These are phyloP conservation scores for Picochlorum sp. DNA, from an alignment of 139 green algal genomes.

Conservation along the genomic window DNA sequence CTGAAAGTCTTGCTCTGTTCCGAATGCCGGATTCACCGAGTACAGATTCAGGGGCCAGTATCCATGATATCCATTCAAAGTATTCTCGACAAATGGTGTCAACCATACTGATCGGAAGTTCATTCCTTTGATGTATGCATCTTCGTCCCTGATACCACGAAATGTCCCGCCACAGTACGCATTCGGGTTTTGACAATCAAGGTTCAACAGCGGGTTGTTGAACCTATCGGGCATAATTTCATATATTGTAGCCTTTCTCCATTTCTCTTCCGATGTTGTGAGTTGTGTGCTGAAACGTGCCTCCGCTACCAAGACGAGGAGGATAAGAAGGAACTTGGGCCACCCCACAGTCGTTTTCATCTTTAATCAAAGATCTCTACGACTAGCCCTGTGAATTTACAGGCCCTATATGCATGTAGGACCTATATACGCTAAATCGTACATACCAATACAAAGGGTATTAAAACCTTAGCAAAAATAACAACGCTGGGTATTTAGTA, in stretches of 20 bases:
- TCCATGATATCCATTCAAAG: conserved; percentile 2
- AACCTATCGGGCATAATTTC: not conserved
- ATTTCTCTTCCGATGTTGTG: not conserved
- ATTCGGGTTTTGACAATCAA: not conserved
- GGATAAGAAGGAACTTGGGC: not conserved
- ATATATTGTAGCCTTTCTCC: not conserved
- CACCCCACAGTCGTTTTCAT: too few relatives aligned
- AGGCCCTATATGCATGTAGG: too few relatives aligned
- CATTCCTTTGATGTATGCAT: not conserved
- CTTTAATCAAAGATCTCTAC: too few relatives aligned
- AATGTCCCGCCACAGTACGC: not conserved
- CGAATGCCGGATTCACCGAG: not conserved
- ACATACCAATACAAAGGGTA: too few relatives aligned
- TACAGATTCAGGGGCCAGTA: conserved; percentile 4
- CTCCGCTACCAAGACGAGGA: not conserved
- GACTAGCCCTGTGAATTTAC: too few relatives aligned
- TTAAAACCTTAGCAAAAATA: too few relatives aligned
- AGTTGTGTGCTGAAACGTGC: not conserved
- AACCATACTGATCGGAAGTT: not conserved
- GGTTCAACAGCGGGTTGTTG: not conserved
- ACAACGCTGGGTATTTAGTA: too few relatives aligned
- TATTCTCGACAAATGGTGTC: not conserved
- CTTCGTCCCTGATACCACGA: not conserved
- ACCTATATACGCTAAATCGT: too few relatives aligned
- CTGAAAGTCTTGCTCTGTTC: not conserved